A percentile compares a stretch with the other conserved stretches of the same genome.
phyloP scores from a whole-genome alignment of 2,329 filamentous ascomycete genomes.

The Trichoderma sp. region DNA sequence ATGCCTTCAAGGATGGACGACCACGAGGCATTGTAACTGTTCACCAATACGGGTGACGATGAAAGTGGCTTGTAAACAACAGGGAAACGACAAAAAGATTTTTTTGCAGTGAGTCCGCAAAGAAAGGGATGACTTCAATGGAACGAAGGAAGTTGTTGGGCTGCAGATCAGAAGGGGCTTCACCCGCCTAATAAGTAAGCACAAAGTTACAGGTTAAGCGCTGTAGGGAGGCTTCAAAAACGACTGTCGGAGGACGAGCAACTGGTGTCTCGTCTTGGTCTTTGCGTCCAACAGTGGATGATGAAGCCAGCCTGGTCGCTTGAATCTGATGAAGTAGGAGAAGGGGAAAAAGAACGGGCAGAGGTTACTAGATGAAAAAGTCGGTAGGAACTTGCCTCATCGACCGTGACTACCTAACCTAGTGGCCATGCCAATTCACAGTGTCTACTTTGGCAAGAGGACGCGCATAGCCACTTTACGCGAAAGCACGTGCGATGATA shows the following conservation, averaged over 20 bases:
- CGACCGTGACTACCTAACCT: slow-evolving; percentile 24
- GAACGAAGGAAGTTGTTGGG: background rate
- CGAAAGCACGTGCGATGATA: slow-evolving; percentile 35
- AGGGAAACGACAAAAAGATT: background rate
- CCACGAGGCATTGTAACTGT: slow-evolving; percentile 34
- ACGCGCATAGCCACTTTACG: slow-evolving; percentile 34
- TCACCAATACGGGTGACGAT: background rate
- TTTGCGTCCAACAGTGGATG: background rate
- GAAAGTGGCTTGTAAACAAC: background rate
- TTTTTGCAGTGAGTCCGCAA: background rate
- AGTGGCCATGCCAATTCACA: slow-evolving; percentile 33
- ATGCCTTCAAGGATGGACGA: slow-evolving; percentile 30
- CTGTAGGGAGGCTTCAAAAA: background rate
- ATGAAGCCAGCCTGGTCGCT: background rate
- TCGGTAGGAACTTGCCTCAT: slow-evolving; percentile 33
- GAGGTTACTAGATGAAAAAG: slow-evolving; percentile 24
- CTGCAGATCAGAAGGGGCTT: background rate
- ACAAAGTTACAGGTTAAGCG: background rate
- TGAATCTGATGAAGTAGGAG: background rate
- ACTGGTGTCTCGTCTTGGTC: background rate
- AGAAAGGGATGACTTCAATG: background rate
- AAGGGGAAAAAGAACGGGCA: background rate
- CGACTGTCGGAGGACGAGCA: background rate
- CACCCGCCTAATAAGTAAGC: background rate
- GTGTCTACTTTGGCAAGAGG: slow-evolving; percentile 29